Conservation (phyloP, 805 yeast genomes). For the Clavispora carvajalis region DNA sequence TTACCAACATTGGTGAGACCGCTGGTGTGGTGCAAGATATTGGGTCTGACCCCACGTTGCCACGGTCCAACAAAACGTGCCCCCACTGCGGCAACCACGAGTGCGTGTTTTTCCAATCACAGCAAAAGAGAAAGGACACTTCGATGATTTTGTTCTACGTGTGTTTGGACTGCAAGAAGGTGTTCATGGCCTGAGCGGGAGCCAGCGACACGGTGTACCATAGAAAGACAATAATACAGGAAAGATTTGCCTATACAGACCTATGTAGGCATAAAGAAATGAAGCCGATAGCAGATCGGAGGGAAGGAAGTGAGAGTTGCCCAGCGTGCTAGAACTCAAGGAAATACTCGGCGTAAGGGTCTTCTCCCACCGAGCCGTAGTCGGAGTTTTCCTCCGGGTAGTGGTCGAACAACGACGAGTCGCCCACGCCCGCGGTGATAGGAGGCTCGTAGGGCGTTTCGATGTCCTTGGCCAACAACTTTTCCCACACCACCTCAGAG, state of each 20-base stretch:
- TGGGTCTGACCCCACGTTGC: slow-evolving; percentile 96
- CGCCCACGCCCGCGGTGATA: slow-evolving; percentile 61
- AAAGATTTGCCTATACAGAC: neutral
- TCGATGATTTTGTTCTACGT: slow-evolving; percentile 93
- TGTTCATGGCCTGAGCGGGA: slow-evolving; percentile 30
- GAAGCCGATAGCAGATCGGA: too few relatives aligned
- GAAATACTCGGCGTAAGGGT: slow-evolving; percentile 32
- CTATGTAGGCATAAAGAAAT: neutral
- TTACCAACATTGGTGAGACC: slow-evolving; percentile 87
- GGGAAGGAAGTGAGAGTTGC: too few relatives aligned
- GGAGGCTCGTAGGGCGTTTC: slow-evolving; percentile 65
- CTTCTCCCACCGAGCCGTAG: slow-evolving; percentile 36
- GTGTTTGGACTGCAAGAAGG: slow-evolving; percentile 80
- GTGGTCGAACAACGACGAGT: slow-evolving; percentile 41
- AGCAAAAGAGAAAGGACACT: slow-evolving; percentile 91
- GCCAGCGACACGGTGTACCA: neutral
- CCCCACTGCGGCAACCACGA: slow-evolving; percentile 83
- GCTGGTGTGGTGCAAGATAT: slow-evolving; percentile 97
- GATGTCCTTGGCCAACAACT: slow-evolving; percentile 48
- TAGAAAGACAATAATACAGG: slow-evolving; percentile 1
- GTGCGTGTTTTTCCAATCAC: slow-evolving; percentile 95
- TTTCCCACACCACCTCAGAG: slow-evolving; percentile 57
- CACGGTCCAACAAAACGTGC: slow-evolving; percentile 90
- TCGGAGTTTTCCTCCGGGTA: slow-evolving; percentile 42
- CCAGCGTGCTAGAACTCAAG: slow-evolving; percentile 31